phyloP scores from a whole-genome alignment of 23 red algal species.

The Gracilaria domingensis region DNA sequence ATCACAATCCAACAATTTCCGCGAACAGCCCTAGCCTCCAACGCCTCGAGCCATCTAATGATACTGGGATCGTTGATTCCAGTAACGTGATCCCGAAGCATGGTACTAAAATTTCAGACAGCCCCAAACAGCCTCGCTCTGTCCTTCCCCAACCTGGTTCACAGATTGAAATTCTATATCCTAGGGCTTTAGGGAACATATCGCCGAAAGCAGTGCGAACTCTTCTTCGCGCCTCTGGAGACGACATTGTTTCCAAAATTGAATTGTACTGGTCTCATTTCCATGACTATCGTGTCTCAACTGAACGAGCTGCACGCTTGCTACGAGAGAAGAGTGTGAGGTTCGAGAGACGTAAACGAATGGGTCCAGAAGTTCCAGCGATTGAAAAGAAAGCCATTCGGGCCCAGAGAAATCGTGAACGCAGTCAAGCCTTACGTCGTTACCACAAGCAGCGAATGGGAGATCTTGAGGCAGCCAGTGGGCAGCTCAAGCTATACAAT shows the following conservation, averaged over 20 bases:
- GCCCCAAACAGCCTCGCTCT: background rate
- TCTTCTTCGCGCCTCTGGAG: conserved; percentile 28
- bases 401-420: conserved; percentile 61
- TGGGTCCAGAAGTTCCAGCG: conserved; percentile 56
- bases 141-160: background rate
- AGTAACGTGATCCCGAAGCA: background rate
- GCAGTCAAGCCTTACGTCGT: conserved; percentile 57
- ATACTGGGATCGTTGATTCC: background rate
- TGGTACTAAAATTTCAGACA: background rate
- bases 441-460: conserved; percentile 59
- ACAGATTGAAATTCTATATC: conserved; percentile 23
- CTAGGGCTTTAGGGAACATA: background rate
- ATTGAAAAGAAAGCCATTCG: conserved; percentile 68
- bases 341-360: conserved; percentile 59
- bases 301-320: conserved; percentile 20
- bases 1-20: background rate
- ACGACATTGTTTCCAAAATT: conserved; percentile 25
- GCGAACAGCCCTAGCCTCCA: background rate
- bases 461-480: conserved; percentile 22
- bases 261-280: conserved; percentile 45
- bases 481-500: conserved; percentile 50
- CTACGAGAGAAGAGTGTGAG: conserved; percentile 36
- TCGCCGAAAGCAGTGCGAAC: conserved; percentile 24
- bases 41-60: background rate
- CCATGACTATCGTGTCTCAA: conserved; percentile 22